A percentile compares a stretch with the other conserved stretches of the same genome.
Conservation (phyloP, 495 filamentous ascomycete species). For the Talaromyces ruber region DNA sequence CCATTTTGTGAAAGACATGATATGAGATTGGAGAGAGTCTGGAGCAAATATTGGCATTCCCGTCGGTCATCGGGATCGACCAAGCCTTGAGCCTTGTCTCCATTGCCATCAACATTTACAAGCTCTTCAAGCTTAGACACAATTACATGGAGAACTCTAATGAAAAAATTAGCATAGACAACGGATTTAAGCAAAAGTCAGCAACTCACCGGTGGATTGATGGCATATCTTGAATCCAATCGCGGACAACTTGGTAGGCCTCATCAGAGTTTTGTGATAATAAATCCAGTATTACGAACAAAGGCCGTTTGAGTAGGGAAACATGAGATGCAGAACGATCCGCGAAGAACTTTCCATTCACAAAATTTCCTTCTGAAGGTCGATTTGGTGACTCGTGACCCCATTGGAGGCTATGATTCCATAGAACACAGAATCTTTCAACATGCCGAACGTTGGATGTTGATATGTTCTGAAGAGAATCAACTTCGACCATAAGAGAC, state of each 20-base stretch:
- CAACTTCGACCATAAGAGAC: constrained; percentile 54
- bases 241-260: constrained; percentile 63
- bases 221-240: constrained; percentile 72
- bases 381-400: constrained; percentile 44
- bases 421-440: constrained; percentile 60
- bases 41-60: constrained; percentile 70
- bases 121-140: constrained; percentile 29
- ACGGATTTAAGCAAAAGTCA: neutral
- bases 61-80: constrained; percentile 55
- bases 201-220: constrained; percentile 31
- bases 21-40: constrained; percentile 64
- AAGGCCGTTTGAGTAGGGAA: constrained; percentile 69
- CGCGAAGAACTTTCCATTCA: constrained; percentile 7
- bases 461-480: constrained; percentile 15
- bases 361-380: constrained; percentile 24
- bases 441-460: constrained; percentile 27
- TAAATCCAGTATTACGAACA: constrained; percentile 77
- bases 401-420: constrained; percentile 71
- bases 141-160: constrained; percentile 32
- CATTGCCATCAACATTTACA: constrained; percentile 18
- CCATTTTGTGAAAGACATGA: constrained; percentile 33
- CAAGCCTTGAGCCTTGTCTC: constrained; percentile 7
- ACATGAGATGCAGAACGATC: constrained; percentile 29
- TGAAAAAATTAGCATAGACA: constrained; percentile 11
- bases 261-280: constrained; percentile 66